These are phyloP conservation scores for Magnaporthiopsis poae DNA, from an alignment of 2,329 filamentous ascomycete genomes.

Conservation along the genomic window DNA sequence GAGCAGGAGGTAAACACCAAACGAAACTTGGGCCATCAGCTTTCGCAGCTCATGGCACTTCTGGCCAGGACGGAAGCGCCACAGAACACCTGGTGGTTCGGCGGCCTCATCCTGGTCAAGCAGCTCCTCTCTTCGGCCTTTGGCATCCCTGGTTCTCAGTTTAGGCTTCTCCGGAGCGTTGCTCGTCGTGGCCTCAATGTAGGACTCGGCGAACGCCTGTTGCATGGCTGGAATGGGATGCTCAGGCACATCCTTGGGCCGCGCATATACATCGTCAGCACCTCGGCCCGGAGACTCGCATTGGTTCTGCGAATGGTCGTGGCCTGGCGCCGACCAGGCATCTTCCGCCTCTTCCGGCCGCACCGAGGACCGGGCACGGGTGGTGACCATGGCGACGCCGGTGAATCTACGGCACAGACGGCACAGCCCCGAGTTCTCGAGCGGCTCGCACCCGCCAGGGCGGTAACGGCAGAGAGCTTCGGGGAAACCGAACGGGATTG, in stretches of 20 bases:
- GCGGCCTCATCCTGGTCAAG: constrained; percentile 60
- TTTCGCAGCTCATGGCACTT: constrained; percentile 82
- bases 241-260: constrained; percentile 16
- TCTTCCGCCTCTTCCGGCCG: background rate
- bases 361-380: too few relatives aligned
- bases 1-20: constrained; percentile 80
- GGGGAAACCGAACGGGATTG: background rate
- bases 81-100: constrained; percentile 60
- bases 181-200: constrained; percentile 57
- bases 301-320: background rate
- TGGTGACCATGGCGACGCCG: background rate
- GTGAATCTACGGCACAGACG: background rate
- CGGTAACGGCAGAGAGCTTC: background rate
- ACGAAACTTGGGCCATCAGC: constrained; percentile 82
- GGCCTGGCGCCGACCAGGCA: background rate
- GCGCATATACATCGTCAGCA: background rate
- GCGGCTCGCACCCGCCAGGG: background rate
- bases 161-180: constrained; percentile 39
- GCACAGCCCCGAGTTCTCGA: background rate
- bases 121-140: constrained; percentile 53
- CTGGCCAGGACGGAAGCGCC: constrained; percentile 67
- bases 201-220: constrained; percentile 71
- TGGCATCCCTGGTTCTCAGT: constrained; percentile 45
- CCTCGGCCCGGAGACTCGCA: background rate
- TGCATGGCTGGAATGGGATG: constrained; percentile 73